Conservation (phyloP, 2,329 filamentous ascomycete species). For the Aureobasidium sp. region DNA sequence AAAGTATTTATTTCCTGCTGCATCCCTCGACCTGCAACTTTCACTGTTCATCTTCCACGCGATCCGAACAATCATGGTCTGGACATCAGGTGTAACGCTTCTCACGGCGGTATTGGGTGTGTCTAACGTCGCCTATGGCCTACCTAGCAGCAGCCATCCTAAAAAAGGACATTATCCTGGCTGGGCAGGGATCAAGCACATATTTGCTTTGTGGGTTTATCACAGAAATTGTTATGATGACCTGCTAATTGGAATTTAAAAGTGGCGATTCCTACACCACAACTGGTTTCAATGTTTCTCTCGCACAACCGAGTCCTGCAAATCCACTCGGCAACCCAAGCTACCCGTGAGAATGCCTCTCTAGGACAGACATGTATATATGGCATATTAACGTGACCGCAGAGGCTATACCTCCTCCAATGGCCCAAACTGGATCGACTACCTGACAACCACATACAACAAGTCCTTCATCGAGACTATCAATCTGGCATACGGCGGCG, state of each 20-base stretch:
- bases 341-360: conserved; percentile 33
- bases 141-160: neutral
- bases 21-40: neutral
- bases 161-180: conserved; percentile 20
- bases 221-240: neutral
- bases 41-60: neutral
- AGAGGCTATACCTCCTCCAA: conserved; percentile 26
- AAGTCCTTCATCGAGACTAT: conserved; percentile 42
- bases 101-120: neutral
- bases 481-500: conserved; percentile 46
- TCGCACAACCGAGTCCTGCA: conserved; percentile 43
- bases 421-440: conserved; percentile 53
- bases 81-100: neutral
- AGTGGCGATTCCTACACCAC: conserved; percentile 56
- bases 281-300: conserved; percentile 51
- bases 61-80: neutral
- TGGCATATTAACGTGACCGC: neutral
- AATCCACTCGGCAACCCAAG: conserved; percentile 58
- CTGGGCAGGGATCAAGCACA: conserved; percentile 22
- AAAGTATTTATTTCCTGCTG: neutral
- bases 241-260: neutral
- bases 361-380: neutral
- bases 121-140: neutral
- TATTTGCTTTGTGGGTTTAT: conserved; percentile 24
- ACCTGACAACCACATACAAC: conserved; percentile 41